Evolutionary conservation across 208 protist genomes (phyloP).

Genomic region (Angomonas ambiguus): DNA sequence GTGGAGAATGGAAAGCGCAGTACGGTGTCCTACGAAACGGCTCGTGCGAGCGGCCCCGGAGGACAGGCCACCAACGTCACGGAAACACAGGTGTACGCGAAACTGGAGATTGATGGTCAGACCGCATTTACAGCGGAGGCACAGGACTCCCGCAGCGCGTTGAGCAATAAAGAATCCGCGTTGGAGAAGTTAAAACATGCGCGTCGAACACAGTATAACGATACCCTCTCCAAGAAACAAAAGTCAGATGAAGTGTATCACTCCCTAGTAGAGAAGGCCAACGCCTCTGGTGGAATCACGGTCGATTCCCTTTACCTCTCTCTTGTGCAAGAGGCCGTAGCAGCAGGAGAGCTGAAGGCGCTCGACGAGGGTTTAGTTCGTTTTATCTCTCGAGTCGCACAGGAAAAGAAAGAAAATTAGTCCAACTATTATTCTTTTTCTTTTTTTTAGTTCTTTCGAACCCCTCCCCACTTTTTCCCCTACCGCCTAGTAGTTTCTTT

Average conservation of each 20-base stretch:
- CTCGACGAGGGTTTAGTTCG: constrained; percentile 23
- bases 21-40: constrained; percentile 60
- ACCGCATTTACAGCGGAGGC: constrained; percentile 61
- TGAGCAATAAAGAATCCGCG: constrained; percentile 72
- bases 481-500: too few relatives aligned
- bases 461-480: too few relatives aligned
- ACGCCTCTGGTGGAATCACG: constrained; percentile 17
- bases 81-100: constrained; percentile 86
- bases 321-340: constrained; percentile 19
- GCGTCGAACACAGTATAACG: constrained; percentile 66
- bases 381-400: constrained; percentile 26
- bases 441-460: too few relatives aligned
- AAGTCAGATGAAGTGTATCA: constrained; percentile 33
- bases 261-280: constrained; percentile 24
- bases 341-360: constrained; percentile 5
- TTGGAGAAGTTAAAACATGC: constrained; percentile 55
- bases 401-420: not conserved
- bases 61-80: constrained; percentile 86
- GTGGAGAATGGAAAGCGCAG: constrained; percentile 43
- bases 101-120: constrained; percentile 71
- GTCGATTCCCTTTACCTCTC: constrained; percentile 17
- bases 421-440: too few relatives aligned
- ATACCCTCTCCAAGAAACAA: constrained; percentile 51
- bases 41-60: constrained; percentile 76
- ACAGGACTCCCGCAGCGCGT: constrained; percentile 83